Evolutionary conservation across 2,329 filamentous ascomycete genomes (phyloP).

Genomic region (Helminthosporium solani): DNA sequence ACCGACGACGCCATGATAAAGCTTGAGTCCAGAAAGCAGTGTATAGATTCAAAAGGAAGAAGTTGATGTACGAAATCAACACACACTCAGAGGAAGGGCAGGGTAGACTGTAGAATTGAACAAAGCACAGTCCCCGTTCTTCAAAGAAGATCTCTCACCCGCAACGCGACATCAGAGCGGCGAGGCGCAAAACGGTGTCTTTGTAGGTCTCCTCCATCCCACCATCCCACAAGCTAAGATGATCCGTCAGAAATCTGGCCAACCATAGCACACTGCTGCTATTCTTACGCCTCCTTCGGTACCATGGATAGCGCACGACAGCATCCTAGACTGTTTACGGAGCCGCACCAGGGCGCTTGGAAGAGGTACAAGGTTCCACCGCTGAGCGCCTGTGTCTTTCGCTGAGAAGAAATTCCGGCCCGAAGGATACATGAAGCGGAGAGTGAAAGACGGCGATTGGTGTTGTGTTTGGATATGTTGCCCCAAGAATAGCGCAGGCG

Average conservation of each 20-base stretch:
- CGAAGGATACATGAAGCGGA: conserved; percentile 6
- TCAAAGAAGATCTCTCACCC: conserved; percentile 25
- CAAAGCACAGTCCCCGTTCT: conserved; percentile 17
- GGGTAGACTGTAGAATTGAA: conserved; percentile 5
- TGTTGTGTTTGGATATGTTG: not conserved
- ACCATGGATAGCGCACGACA: conserved; percentile 19
- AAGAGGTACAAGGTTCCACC: conserved; percentile 4
- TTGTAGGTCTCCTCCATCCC: conserved; percentile 32
- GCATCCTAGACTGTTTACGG: conserved; percentile 13
- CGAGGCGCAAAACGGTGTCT: conserved; percentile 28
- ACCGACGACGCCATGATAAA: conserved; percentile 32
- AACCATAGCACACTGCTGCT: conserved; percentile 27
- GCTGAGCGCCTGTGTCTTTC: conserved; percentile 28
- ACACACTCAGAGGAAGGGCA: conserved; percentile 8
- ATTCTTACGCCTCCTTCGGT: conserved; percentile 23
- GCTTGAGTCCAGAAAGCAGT: conserved; percentile 35
- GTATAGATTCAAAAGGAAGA: conserved; percentile 11
- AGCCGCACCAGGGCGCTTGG: conserved; percentile 5
- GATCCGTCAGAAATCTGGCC: conserved; percentile 20
- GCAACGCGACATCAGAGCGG: conserved; percentile 18
- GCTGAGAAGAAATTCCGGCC: conserved; percentile 26
- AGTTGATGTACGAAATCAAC: conserved; percentile 14
- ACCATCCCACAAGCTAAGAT: conserved; percentile 26
- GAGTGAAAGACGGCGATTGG: not conserved
- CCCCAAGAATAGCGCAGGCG: not conserved